Evolutionary conservation across 352 stramenopile species (phyloP).

Genomic region (Globisporangium acanthophoron): DNA sequence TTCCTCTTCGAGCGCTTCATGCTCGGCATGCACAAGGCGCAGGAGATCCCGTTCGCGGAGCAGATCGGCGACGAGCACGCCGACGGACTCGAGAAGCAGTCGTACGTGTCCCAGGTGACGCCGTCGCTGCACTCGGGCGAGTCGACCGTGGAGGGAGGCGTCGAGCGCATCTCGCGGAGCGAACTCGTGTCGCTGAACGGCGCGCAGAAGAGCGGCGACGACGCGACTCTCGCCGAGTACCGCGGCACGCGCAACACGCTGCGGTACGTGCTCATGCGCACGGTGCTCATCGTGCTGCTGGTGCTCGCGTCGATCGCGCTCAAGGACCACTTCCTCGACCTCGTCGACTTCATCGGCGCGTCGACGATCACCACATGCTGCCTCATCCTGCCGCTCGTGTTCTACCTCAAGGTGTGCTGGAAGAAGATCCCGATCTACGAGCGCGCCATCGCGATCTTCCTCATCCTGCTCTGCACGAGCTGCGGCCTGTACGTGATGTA

Average conservation of each 20-base stretch:
- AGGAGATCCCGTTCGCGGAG: neutral
- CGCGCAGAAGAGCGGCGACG: neutral
- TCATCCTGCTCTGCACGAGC: slow-evolving; percentile 8
- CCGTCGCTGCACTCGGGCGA: neutral
- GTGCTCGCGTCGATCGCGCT: slow-evolving; percentile 3
- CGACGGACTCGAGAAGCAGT: too few relatives aligned
- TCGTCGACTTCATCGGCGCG: slow-evolving; percentile 18
- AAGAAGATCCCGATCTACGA: slow-evolving; percentile 8
- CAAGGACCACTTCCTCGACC: slow-evolving; percentile 17
- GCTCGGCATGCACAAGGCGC: slow-evolving; percentile 44
- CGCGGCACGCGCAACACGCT: slow-evolving; percentile 17
- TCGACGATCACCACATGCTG: slow-evolving; percentile 14
- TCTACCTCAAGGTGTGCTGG: slow-evolving; percentile 11
- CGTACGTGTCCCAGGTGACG: slow-evolving; percentile 12
- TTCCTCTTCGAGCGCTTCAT: slow-evolving; percentile 56
- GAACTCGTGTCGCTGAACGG: too few relatives aligned
- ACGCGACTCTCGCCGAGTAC: slow-evolving; percentile 20
- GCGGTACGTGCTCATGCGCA: slow-evolving; percentile 4
- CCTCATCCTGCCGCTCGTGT: slow-evolving; percentile 17
- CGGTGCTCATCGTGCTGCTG: slow-evolving; percentile 6
- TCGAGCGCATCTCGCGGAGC: too few relatives aligned
- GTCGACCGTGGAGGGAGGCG: too few relatives aligned
- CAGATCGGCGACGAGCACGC: too few relatives aligned
- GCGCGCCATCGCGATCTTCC: slow-evolving; percentile 5
- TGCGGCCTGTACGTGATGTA: slow-evolving; percentile 8